These are phyloP conservation scores for Alternaria postmessia DNA, from an alignment of 2,329 filamentous ascomycete genomes.

Conservation along the genomic window DNA sequence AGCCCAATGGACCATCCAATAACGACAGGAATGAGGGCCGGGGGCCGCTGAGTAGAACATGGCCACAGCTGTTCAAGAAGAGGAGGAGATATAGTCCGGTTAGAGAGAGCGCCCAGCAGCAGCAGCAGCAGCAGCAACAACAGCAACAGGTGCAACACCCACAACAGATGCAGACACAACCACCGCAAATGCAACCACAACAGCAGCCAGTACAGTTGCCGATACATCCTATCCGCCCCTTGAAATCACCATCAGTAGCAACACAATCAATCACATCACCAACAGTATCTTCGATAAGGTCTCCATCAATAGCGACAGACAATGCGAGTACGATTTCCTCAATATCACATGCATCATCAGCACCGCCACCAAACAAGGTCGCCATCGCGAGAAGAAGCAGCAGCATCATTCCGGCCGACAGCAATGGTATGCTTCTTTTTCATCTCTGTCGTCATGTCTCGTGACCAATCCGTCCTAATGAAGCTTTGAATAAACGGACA, in stretches of 20 bases:
- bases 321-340: constrained; percentile 37
- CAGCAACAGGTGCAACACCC: not conserved
- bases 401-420: constrained; percentile 31
- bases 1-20: constrained; percentile 23
- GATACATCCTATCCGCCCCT: constrained; percentile 26
- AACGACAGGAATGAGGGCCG: constrained; percentile 29
- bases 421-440: constrained; percentile 27
- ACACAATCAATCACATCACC: constrained; percentile 18
- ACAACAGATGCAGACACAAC: constrained; percentile 8
- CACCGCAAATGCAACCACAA: constrained; percentile 11
- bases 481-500: not conserved
- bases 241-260: constrained; percentile 23
- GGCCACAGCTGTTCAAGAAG: constrained; percentile 44
- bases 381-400: constrained; percentile 34
- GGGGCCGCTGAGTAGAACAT: constrained; percentile 40
- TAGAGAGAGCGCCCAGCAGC: constrained; percentile 35
- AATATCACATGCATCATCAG: constrained; percentile 35
- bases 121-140: constrained; percentile 13
- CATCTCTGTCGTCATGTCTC: not conserved
- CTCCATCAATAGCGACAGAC: constrained; percentile 30
- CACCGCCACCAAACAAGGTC: constrained; percentile 30
- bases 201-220: constrained; percentile 18
- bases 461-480: constrained; percentile 5
- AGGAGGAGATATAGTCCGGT: constrained; percentile 42
- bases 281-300: constrained; percentile 27